A percentile compares a stretch with the other conserved stretches of the same genome.
These are phyloP conservation scores for Populus tomentosa DNA, from an alignment of 441 rosid genomes.

Conservation along the genomic window DNA sequence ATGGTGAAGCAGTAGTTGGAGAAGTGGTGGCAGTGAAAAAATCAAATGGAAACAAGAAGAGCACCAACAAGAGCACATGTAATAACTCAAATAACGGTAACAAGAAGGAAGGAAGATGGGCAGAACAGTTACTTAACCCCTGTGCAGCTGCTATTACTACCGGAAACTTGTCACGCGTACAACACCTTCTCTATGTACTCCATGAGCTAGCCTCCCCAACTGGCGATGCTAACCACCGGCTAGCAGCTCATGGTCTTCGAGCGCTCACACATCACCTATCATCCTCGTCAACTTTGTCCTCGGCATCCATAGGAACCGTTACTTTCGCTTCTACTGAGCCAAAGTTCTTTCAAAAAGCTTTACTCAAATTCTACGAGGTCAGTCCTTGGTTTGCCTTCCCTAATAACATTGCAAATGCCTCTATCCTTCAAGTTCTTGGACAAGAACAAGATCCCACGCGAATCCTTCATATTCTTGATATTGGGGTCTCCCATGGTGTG, in stretches of 20 bases:
- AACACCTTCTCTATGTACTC: constrained; percentile 71
- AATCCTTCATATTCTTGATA: constrained; percentile 69
- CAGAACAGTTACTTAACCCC: constrained; percentile 78
- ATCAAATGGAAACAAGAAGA: constrained; percentile 45
- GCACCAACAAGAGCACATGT: constrained; percentile 29
- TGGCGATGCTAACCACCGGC: constrained; percentile 82
- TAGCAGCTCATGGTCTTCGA: constrained; percentile 63
- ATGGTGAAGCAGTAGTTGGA: constrained; percentile 11
- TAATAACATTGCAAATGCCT: constrained; percentile 72
- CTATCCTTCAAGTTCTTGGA: constrained; percentile 64
- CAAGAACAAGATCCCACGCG: constrained; percentile 32
- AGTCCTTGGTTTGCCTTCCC: constrained; percentile 94
- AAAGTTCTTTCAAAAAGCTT: constrained; percentile 59
- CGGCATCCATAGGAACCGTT: constrained; percentile 28
- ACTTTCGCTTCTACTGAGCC: constrained; percentile 68
- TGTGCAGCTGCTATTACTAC: constrained; percentile 68
- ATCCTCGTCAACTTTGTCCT: constrained; percentile 28
- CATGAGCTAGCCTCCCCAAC: constrained; percentile 75
- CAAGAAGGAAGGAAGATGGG: constrained; percentile 83
- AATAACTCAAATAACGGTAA: constrained; percentile 40
- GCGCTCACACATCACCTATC: constrained; percentile 56
- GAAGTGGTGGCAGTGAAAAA: constrained; percentile 23
- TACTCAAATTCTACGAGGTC: constrained; percentile 72
- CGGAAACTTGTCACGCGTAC: constrained; percentile 60
- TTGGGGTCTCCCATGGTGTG: constrained; percentile 88